Base-by-base conservation (phyloP, 495 filamentous ascomycete species). In the Xylaria castorea region DNA sequence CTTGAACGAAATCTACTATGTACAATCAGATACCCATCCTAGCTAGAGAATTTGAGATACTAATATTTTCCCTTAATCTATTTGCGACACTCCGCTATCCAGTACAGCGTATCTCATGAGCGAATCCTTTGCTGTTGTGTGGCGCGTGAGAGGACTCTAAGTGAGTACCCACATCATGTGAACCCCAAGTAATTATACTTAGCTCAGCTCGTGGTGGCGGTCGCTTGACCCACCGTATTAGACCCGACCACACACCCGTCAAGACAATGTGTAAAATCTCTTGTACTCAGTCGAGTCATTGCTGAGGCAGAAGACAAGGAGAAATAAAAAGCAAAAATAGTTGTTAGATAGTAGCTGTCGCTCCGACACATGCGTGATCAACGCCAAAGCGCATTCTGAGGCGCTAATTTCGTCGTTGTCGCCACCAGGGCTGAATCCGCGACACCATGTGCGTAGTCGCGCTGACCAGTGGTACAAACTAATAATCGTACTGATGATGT, bases 141-240 rank as follows among this genome's bases (percentile, higher is more conserved):
- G n/a, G 69, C 69, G 60, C 60, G 60, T 65, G 69, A 65, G 48
- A 62, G 25, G 18, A 20, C 27, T 40, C 12, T 50, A 48, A 40
- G 55, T 25, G 58, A 62, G 53, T 61, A 44, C 48, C 22, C 16
- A n/a, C 22, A 46, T 71, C 69, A 71, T 71, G 69, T 71, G 69
- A 34, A 46, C 69, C 60, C 12, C 22, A 20, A 55, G 34, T 25
- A 55, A 25, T 48, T 40, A 25, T 30, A 58, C 40, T 25, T 55
- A 60, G 55, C 51, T 16, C 22, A 65, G 60, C 69, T 57, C 69
- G 60, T 71, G 68, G 60, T 40, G 46, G 32, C 20, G 16, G 60
- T 65, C 69, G 46, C 60, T 71, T 71, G 69, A 71, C 22, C 46
- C 68, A 62, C 68, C 16, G 27, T 16, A 27, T 40, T 38, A 50